Evolutionary conservation across 1,139 yeast species (phyloP), one percentile per base, ranked within the genome.

Genomic region (Sugiyamaella castrensis): DNA sequence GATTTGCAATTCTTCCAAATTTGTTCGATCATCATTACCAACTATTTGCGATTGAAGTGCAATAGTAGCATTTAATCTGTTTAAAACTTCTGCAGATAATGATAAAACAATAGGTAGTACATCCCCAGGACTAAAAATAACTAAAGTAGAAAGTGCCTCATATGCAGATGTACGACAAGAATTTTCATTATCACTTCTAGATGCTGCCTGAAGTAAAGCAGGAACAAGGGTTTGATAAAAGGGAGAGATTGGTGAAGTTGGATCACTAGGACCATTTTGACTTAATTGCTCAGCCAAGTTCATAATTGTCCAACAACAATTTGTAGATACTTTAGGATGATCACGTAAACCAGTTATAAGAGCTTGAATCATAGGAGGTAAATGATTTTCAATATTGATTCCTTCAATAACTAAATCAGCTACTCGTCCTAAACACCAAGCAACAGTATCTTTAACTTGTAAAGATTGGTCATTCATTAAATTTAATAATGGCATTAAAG

Each of bases 401-500:
- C 95, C 91, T 52, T 80, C 87, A 55, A 87, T 79, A 40, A 84
- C 92, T 53, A 84, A 71, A 64, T 92, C 98, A 10, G 98, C 95
- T 61, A 92, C 87, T 70, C 97, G 81, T 52, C 98, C 98, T 53
- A 92, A 76, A 71, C 98, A 92, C 98, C 98, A 92, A 8, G 98
- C 95, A 40, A 91, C 96, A 0, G 98, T 91, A 65, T 92, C 98
- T 68, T 88, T 86, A 13, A 92, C 98, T 66, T 88, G 96, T 55
- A 88, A 73, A 32, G 78, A 73, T 26, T 80, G 76, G 68, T 92
- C 98, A 40, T 71, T 72, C 70, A 91, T 88, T 64, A 91, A 76
- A 16, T 68, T 66, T 49, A 91, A 73, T 53, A 92, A 83, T 19
- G 97, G 88, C 31, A 79, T 80, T 53, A 92, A 74, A 1, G 98